Evolutionary conservation across 352 stramenopile genomes (phyloP).

Genomic region (Globisporangium yorkense): DNA sequence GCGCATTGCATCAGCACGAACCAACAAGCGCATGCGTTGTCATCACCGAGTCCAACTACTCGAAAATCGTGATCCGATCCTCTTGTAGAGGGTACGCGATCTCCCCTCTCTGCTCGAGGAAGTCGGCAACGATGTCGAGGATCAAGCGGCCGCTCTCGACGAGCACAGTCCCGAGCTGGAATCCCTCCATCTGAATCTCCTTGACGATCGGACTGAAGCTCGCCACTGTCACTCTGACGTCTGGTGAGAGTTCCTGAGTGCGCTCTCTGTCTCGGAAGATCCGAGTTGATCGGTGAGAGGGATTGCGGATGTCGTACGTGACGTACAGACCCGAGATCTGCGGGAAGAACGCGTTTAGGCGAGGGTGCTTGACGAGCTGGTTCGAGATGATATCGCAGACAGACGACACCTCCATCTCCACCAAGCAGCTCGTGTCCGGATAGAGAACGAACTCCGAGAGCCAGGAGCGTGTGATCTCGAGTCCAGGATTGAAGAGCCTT

Average conservation of each 20-base stretch:
- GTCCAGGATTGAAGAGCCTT: background rate
- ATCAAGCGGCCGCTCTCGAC: background rate
- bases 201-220: background rate
- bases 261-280: conserved; percentile 3
- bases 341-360: conserved; percentile 1
- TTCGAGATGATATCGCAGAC: background rate
- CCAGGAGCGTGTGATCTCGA: conserved; percentile 6
- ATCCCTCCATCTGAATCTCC: background rate
- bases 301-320: conserved; percentile 1
- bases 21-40: no score
- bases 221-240: background rate
- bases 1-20: no score
- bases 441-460: background rate
- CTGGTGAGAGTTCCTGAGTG: background rate
- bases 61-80: background rate
- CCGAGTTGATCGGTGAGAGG: background rate
- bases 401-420: background rate
- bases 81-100: conserved; percentile 9
- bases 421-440: conserved; percentile 1
- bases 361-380: background rate
- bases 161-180: background rate
- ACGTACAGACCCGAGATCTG: conserved; percentile 5
- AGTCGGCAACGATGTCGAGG: conserved; percentile 4
- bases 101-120: background rate
- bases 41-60: background rate